Evolutionary conservation across 202 grass and related monocot species (phyloP), one percentile per base, ranked within the genome.

Genomic region (Setaria italica): DNA sequence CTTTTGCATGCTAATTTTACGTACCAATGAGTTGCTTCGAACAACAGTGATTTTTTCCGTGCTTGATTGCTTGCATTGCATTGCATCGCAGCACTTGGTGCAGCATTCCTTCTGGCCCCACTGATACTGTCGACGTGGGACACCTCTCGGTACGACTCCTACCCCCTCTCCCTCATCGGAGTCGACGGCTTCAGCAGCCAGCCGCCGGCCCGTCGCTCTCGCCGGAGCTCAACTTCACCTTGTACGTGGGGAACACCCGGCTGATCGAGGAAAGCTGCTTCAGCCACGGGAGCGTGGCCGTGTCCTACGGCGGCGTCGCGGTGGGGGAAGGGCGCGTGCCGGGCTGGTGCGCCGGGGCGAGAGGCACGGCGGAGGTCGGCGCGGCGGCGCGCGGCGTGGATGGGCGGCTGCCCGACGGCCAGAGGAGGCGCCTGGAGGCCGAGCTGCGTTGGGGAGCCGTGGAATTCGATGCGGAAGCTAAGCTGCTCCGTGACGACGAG

Each of bases 281-380:
- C 54, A 72, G 51, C 80, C 54, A 82, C 54, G 80, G 80, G 14
- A 25, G 46, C 37, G 54, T 82, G 67, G 53, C 69, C 25, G 25
- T 72, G 67, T 62, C 80, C 15, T 72, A 82, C 80, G 80, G 3
- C 41, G 67, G 80, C 80, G 80, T 82, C 39, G 10, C 37, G 25
- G 6, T 82, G 11, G 80, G 67, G 3, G 53, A 59, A 6, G 80
- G 37, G 14, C 66, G 15, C 2, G 10, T 82, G 53, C 39, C 53
- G 21, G 80, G 80, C 54, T 82, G 70, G 67, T 60, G 67, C 54
- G 80, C 41, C 14, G 41, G 15, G 3, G 5, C 39, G 21, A 60
- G 53, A 39, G 57, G 67, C 79, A 59, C 53, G 67, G 54, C 41
- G 67, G 63, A 67, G 63, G 33, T 39, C 14, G 16, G 3, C 2